These are phyloP conservation scores for Alternaria brassicicola DNA, from an alignment of 2,329 filamentous ascomycete genomes.

Conservation along the genomic window DNA sequence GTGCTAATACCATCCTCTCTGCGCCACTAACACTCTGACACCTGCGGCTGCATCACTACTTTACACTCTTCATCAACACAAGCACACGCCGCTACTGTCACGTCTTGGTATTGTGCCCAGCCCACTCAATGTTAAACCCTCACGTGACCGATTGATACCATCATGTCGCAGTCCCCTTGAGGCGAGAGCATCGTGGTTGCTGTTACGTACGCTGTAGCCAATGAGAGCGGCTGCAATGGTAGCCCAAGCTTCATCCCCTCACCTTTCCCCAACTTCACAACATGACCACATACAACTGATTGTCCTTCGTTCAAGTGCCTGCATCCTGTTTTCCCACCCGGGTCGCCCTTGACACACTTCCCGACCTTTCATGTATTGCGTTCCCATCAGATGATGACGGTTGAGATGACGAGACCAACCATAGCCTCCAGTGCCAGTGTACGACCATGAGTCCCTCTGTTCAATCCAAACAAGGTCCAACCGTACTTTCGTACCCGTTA, in stretches of 20 bases:
- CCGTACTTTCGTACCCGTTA: too few relatives aligned
- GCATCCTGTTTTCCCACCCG: background rate
- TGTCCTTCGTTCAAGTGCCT: background rate
- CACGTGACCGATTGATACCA: background rate
- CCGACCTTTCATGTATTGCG: background rate
- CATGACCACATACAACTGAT: background rate
- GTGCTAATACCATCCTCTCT: background rate
- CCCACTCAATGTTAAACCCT: background rate
- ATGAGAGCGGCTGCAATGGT: background rate
- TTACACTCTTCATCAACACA: background rate
- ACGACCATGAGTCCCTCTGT: background rate
- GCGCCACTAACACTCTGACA: background rate
- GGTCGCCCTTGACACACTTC: background rate
- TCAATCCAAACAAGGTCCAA: background rate
- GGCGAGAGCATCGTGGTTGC: conserved; percentile 9
- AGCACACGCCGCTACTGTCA: background rate
- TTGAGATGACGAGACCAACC: background rate
- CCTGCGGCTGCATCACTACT: background rate
- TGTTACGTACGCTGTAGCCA: conserved; percentile 16
- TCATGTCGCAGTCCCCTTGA: background rate
- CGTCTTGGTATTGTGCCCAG: background rate
- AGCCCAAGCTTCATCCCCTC: conserved; percentile 21
- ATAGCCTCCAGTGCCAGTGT: background rate
- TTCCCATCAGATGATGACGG: background rate
- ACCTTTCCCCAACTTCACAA: conserved; percentile 11